Percentiles rank a stretch among this genome's conserved stretches.
These are phyloP conservation scores for Ceratobasidium sp. DNA, from an alignment of 1,284 basidiomycete genomes.

Conservation along the genomic window DNA sequence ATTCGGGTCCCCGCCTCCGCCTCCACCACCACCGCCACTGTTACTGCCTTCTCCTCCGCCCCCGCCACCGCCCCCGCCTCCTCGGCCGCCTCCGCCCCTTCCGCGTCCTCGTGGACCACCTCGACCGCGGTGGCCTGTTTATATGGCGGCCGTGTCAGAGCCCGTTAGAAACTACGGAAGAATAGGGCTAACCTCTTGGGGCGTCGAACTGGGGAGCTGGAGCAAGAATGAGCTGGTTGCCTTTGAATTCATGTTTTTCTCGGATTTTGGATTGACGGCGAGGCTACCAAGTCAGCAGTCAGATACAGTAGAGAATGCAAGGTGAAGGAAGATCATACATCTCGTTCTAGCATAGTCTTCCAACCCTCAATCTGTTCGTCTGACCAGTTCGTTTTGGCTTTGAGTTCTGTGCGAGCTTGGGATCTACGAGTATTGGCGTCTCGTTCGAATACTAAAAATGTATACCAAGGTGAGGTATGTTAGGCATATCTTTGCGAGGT, in stretches of 20 bases:
- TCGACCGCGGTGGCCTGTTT: slow-evolving; percentile 44
- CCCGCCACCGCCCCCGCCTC: slow-evolving; percentile 53
- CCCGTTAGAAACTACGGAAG: slow-evolving; percentile 48
- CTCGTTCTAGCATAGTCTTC: slow-evolving; percentile 86
- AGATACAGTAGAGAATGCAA: slow-evolving; percentile 22
- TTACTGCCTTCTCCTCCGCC: slow-evolving; percentile 58
- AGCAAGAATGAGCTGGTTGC: slow-evolving; percentile 63
- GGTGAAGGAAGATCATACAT: slow-evolving; percentile 63
- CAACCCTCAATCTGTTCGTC: slow-evolving; percentile 92
- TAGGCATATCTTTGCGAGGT: slow-evolving; percentile 52
- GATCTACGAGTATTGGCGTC: slow-evolving; percentile 78
- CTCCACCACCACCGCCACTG: slow-evolving; percentile 56
- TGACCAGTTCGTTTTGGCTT: slow-evolving; percentile 74
- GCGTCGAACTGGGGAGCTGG: slow-evolving; percentile 34
- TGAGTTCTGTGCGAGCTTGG: slow-evolving; percentile 73
- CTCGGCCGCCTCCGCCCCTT: slow-evolving; percentile 56
- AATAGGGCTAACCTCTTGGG: slow-evolving; percentile 40
- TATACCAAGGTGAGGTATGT: slow-evolving; percentile 50
- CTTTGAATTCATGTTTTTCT: slow-evolving; percentile 78
- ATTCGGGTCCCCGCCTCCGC: slow-evolving; percentile 56
- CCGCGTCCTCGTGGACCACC: slow-evolving; percentile 57
- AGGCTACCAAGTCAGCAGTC: slow-evolving; percentile 63
- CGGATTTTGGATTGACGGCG: slow-evolving; percentile 75
- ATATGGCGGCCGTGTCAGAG: no score
- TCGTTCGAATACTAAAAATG: slow-evolving; percentile 72